phyloP scores from a whole-genome alignment of 768 basidiomycete genomes.

The Boletus rubescentipes region DNA sequence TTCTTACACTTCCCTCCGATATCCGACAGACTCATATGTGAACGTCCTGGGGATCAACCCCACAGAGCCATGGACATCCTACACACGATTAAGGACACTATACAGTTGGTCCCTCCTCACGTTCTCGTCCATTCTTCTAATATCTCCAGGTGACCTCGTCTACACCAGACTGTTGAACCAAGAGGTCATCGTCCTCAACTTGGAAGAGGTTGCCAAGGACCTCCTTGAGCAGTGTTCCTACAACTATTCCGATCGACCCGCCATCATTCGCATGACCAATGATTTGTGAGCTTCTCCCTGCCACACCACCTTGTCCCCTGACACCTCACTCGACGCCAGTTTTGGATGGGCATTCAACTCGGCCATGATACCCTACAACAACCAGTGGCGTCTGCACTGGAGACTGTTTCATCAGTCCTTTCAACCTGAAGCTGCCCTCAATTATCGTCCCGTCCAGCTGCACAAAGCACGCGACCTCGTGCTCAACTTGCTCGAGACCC shows the following conservation, averaged over 20 bases:
- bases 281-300: slow-evolving; percentile 24
- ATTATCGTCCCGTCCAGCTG: slow-evolving; percentile 25
- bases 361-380: slow-evolving; percentile 26
- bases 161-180: slow-evolving; percentile 38
- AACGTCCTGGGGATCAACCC: slow-evolving; percentile 29
- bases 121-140: slow-evolving; percentile 12
- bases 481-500: slow-evolving; percentile 23
- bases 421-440: slow-evolving; percentile 16
- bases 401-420: slow-evolving; percentile 31
- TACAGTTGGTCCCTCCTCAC: slow-evolving; percentile 25
- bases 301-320: neutral
- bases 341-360: slow-evolving; percentile 33
- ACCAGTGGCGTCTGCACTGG: slow-evolving; percentile 31
- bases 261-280: slow-evolving; percentile 25
- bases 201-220: slow-evolving; percentile 38
- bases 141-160: slow-evolving; percentile 36
- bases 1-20: neutral
- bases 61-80: slow-evolving; percentile 32
- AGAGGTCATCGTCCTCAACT: slow-evolving; percentile 41
- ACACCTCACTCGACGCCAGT: slow-evolving; percentile 3
- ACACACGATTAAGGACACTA: slow-evolving; percentile 30
- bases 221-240: slow-evolving; percentile 45
- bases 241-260: slow-evolving; percentile 46
- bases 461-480: slow-evolving; percentile 28
- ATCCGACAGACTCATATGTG: neutral